Percentiles rank a stretch among this genome's conserved stretches.
phyloP scores from a whole-genome alignment of 2,329 filamentous ascomycete genomes.

The Tolypocladium tundrense region DNA sequence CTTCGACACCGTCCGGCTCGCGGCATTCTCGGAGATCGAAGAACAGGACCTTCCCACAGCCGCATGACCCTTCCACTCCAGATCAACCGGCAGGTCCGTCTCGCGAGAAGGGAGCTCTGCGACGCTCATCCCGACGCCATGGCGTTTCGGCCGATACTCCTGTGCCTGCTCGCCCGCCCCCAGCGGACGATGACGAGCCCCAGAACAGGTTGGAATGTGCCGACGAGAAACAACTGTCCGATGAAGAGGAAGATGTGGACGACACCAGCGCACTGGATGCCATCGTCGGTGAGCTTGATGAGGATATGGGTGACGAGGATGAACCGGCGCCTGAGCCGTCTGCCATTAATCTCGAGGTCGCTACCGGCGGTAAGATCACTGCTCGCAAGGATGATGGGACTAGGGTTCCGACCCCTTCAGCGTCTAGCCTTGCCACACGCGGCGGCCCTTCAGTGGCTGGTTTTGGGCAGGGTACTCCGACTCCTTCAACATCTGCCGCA shows the following conservation, averaged over 20 bases:
- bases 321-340: constrained; percentile 62
- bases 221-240: constrained; percentile 75
- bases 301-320: constrained; percentile 66
- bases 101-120: constrained; percentile 47
- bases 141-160: constrained; percentile 41
- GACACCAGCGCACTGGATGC: constrained; percentile 64
- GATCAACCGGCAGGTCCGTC: constrained; percentile 37
- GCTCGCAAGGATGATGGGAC: constrained; percentile 89
- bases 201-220: constrained; percentile 79
- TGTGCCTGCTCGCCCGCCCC: constrained; percentile 38
- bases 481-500: constrained; percentile 45
- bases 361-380: constrained; percentile 75
- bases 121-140: constrained; percentile 55
- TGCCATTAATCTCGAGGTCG: constrained; percentile 86
- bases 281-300: constrained; percentile 83
- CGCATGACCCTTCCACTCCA: constrained; percentile 29
- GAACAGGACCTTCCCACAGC: constrained; percentile 31
- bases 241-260: constrained; percentile 58
- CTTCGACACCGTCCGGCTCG: constrained; percentile 30
- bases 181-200: constrained; percentile 48
- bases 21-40: constrained; percentile 35
- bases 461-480: constrained; percentile 32
- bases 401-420: constrained; percentile 70
- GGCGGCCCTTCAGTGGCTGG: constrained; percentile 23
- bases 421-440: constrained; percentile 32